These are phyloP conservation scores for Aspergillus intermedius DNA, from an alignment of 2,329 filamentous ascomycete genomes.

Conservation along the genomic window DNA sequence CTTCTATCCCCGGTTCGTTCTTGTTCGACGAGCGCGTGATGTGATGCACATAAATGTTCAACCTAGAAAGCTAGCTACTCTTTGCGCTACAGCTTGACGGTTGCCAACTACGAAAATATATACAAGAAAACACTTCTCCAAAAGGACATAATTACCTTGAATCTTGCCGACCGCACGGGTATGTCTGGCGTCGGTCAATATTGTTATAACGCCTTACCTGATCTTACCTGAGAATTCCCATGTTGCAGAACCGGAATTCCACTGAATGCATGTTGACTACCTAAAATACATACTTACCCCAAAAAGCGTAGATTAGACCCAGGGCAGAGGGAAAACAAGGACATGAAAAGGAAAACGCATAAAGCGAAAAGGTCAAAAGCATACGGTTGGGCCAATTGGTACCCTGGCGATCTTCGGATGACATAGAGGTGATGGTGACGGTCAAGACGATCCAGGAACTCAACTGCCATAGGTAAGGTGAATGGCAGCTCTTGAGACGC, in stretches of 20 bases:
- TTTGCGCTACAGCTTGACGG: slow-evolving; percentile 4
- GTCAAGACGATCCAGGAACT: slow-evolving; percentile 1
- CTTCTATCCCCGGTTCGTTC: slow-evolving; percentile 13
- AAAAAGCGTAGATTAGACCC: slow-evolving; percentile 24
- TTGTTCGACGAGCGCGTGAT: slow-evolving; percentile 22
- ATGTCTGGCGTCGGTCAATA: slow-evolving; percentile 21
- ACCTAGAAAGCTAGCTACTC: slow-evolving; percentile 18
- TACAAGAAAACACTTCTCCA: slow-evolving; percentile 1
- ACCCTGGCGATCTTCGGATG: not conserved
- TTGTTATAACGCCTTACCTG: slow-evolving; percentile 34
- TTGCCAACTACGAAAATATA: not conserved
- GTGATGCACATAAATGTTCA: slow-evolving; percentile 26
- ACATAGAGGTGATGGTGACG: slow-evolving; percentile 1
- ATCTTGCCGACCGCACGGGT: slow-evolving; percentile 14
- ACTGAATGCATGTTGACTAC: slow-evolving; percentile 18
- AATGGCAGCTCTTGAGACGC: slow-evolving; percentile 1
- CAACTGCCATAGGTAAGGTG: slow-evolving; percentile 15
- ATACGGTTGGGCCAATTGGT: not conserved
- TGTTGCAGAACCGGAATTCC: slow-evolving; percentile 12
- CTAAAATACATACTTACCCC: slow-evolving; percentile 43
- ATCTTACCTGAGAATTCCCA: slow-evolving; percentile 33
- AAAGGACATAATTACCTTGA: slow-evolving; percentile 10
- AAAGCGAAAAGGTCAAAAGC: slow-evolving; percentile 15
- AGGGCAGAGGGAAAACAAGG: slow-evolving; percentile 19
- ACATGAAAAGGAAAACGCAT: slow-evolving; percentile 16